phyloP scores from a whole-genome alignment of 345 rosid species.

The Trapa bicornis region DNA sequence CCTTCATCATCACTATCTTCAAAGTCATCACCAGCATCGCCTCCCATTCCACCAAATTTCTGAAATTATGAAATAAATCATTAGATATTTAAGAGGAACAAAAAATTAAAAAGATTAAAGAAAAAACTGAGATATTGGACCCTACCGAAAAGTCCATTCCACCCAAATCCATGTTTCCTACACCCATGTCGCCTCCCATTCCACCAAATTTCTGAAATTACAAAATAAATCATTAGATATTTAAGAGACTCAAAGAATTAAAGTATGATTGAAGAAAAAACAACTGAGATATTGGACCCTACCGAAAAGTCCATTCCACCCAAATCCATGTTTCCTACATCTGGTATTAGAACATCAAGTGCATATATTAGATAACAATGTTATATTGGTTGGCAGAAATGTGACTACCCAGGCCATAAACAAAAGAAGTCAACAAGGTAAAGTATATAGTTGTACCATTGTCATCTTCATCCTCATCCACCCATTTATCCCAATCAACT shows the following conservation, averaged over 20 bases:
- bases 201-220: slow-evolving; percentile 22
- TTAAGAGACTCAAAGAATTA: not conserved
- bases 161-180: slow-evolving; percentile 43
- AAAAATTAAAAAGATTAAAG: not conserved
- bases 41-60: slow-evolving; percentile 16
- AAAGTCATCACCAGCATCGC: slow-evolving; percentile 44
- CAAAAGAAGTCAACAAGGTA: not conserved
- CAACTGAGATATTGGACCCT: slow-evolving; percentile 11
- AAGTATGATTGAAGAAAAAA: not conserved
- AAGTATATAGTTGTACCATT: not conserved
- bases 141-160: slow-evolving; percentile 79
- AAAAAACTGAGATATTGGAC: not conserved
- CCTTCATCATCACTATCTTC: slow-evolving; percentile 94
- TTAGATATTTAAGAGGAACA: not conserved
- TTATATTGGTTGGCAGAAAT: not conserved
- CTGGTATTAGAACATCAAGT: slow-evolving; percentile 12
- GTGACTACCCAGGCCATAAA: not conserved
- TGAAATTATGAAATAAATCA: slow-evolving; percentile 9
- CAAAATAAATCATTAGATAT: not conserved
- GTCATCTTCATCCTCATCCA: slow-evolving; percentile 70
- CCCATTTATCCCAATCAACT: slow-evolving; percentile 95
- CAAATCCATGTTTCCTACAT: slow-evolving; percentile 38
- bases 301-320: slow-evolving; percentile 82
- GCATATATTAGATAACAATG: not conserved
- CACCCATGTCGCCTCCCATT: slow-evolving; percentile 29